These are phyloP conservation scores for Chaetomiaceae sp. DNA, from an alignment of 2,329 filamentous ascomycete genomes.

Conservation along the genomic window DNA sequence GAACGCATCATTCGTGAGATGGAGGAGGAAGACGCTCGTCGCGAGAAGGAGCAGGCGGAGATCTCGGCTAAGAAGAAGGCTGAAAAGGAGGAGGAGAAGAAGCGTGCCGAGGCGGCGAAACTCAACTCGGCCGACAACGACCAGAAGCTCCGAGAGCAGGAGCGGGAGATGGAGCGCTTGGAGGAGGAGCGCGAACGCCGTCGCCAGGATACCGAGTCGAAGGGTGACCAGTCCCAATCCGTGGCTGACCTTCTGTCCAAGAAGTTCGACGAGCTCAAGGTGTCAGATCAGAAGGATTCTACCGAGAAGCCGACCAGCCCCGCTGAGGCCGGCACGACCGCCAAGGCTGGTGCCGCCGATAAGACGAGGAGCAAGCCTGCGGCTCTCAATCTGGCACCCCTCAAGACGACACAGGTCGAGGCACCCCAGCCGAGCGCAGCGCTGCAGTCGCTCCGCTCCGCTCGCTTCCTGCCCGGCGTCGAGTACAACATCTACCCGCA, in stretches of 20 bases:
- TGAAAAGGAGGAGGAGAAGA: slow-evolving; percentile 41
- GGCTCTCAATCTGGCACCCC: slow-evolving; percentile 76
- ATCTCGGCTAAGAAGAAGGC: slow-evolving; percentile 32
- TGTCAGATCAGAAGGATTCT: slow-evolving; percentile 40
- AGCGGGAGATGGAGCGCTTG: slow-evolving; percentile 64
- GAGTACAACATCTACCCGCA: slow-evolving; percentile 75
- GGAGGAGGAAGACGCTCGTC: slow-evolving; percentile 48
- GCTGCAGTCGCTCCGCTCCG: slow-evolving; percentile 86
- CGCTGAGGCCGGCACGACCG: slow-evolving; percentile 35
- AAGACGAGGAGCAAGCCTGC: slow-evolving; percentile 71
- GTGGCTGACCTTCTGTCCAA: slow-evolving; percentile 48
- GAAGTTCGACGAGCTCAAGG: slow-evolving; percentile 32
- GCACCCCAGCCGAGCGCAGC: slow-evolving; percentile 89
- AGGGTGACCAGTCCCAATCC: slow-evolving; percentile 38
- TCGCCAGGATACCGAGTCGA: slow-evolving; percentile 44
- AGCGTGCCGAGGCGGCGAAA: slow-evolving; percentile 38
- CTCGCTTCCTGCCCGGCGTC: slow-evolving; percentile 77
- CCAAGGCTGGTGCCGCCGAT: slow-evolving; percentile 51
- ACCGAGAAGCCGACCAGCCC: slow-evolving; percentile 19
- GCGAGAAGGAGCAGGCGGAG: slow-evolving; percentile 44
- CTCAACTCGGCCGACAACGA: slow-evolving; percentile 49
- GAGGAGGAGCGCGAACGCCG: slow-evolving; percentile 64
- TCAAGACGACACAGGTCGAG: slow-evolving; percentile 80
- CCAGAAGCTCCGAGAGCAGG: slow-evolving; percentile 64
- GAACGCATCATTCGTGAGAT: slow-evolving; percentile 58